Evolutionary conservation across 2,329 filamentous ascomycete genomes (phyloP).

Genomic region (Botrytis squamosa): DNA sequence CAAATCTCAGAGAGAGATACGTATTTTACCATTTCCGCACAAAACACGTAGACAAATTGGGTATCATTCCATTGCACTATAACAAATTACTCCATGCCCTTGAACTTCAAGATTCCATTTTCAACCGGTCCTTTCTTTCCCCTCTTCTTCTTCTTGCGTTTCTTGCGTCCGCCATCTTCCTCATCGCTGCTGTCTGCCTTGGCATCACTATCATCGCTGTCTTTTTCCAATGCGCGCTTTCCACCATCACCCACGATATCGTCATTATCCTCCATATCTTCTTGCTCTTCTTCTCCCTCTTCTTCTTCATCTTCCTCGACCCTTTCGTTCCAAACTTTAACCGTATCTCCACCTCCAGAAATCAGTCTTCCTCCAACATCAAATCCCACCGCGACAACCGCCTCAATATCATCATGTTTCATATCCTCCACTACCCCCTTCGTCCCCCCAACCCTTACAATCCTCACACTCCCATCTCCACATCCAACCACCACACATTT

Average conservation of each 20-base stretch:
- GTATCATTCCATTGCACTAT: constrained; percentile 7
- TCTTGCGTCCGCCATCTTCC: constrained; percentile 30
- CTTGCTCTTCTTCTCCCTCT: constrained; percentile 49
- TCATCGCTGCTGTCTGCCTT: constrained; percentile 49
- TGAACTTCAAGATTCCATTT: constrained; percentile 38
- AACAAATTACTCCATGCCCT: constrained; percentile 35
- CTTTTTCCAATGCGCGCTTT: constrained; percentile 36
- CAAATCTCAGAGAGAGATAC: neutral
- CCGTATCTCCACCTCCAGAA: constrained; percentile 77
- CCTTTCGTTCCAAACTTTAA: constrained; percentile 88
- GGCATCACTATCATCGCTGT: constrained; percentile 34
- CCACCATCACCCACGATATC: constrained; percentile 43
- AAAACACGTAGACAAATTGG: neutral
- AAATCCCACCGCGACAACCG: constrained; percentile 77
- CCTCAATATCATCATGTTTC: constrained; percentile 82
- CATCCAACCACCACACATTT: constrained; percentile 78
- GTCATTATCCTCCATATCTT: constrained; percentile 41
- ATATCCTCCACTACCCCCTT: constrained; percentile 66
- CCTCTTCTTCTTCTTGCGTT: constrained; percentile 38
- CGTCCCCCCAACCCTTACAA: constrained; percentile 70
- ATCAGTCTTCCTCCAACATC: constrained; percentile 86
- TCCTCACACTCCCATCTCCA: constrained; percentile 74
- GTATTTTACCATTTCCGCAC: no score
- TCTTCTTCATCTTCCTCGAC: constrained; percentile 50
- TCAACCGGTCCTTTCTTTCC: constrained; percentile 37